These are phyloP conservation scores for Aspergillus brasiliensis DNA, from an alignment of 2,329 filamentous ascomycete species.

Conservation along the genomic window DNA sequence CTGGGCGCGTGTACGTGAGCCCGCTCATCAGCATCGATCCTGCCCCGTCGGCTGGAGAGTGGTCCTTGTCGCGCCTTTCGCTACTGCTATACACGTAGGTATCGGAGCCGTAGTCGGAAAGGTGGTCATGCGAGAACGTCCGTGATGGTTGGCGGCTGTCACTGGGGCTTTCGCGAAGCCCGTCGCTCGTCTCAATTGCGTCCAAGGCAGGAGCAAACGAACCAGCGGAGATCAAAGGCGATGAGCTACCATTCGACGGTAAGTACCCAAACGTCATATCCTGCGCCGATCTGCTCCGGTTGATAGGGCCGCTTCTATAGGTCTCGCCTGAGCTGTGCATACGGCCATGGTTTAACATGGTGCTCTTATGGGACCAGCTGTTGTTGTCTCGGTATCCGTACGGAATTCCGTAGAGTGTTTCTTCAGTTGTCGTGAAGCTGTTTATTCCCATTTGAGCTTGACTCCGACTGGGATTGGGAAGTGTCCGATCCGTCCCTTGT, in stretches of 20 bases:
- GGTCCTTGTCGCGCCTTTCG: conserved; percentile 31
- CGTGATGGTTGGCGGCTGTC: conserved; percentile 18
- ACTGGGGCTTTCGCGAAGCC: conserved; percentile 16
- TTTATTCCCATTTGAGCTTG: conserved; percentile 20
- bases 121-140: conserved; percentile 24
- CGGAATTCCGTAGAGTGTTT: conserved; percentile 20
- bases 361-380: conserved; percentile 20
- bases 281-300: conserved; percentile 26
- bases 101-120: conserved; percentile 36
- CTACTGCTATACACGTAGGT: conserved; percentile 45
- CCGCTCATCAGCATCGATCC: conserved; percentile 44
- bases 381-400: conserved; percentile 24
- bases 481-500: conserved; percentile 35
- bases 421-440: conserved; percentile 18
- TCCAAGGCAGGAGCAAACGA: conserved; percentile 21
- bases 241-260: conserved; percentile 23
- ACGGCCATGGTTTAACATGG: conserved; percentile 17
- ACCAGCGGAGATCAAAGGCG: conserved; percentile 12
- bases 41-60: conserved; percentile 25
- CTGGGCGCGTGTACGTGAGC: conserved; percentile 42
- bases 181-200: conserved; percentile 21
- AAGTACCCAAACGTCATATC: conserved; percentile 36
- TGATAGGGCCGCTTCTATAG: conserved; percentile 22
- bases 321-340: conserved; percentile 24
- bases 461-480: conserved; percentile 38